A percentile compares a stretch with the other conserved stretches of the same genome.
Conservation (phyloP, 2,329 filamentous ascomycete genomes). For the Didymella sp. region DNA sequence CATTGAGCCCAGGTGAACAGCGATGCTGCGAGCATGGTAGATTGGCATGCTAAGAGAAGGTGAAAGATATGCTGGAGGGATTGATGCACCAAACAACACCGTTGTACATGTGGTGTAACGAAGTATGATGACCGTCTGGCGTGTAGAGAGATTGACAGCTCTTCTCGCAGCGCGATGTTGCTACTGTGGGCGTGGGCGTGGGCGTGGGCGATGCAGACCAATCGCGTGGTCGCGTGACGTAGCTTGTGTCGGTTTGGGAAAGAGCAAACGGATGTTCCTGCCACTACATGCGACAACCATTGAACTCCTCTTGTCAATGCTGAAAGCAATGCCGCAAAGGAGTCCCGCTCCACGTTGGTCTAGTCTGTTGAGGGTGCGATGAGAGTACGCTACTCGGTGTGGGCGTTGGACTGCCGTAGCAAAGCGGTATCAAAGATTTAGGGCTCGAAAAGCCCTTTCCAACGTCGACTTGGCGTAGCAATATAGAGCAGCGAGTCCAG, state of each 20-base stretch:
- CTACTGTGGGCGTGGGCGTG: conserved; percentile 16
- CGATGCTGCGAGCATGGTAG: conserved; percentile 40
- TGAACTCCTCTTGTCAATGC: too few relatives aligned
- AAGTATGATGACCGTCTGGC: conserved; percentile 5
- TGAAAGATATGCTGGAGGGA: not conserved
- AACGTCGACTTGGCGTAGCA: not conserved
- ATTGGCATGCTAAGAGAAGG: conserved; percentile 36
- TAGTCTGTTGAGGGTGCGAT: not conserved
- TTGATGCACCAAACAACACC: not conserved
- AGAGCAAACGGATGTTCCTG: conserved; percentile 20
- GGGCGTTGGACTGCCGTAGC: too few relatives aligned
- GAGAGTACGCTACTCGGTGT: not conserved
- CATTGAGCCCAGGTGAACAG: conserved; percentile 33
- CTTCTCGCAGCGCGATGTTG: conserved; percentile 2
- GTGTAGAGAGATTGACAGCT: conserved; percentile 6
- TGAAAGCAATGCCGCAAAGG: too few relatives aligned
- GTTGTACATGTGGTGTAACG: conserved; percentile 4
- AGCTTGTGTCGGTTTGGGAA: conserved; percentile 19
- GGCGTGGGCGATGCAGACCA: conserved; percentile 9
- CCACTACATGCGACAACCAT: too few relatives aligned
- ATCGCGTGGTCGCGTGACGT: conserved; percentile 26
- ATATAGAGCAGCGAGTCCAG: not conserved
- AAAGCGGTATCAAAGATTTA: not conserved
- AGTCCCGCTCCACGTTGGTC: not conserved
- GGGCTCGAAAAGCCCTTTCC: not conserved